phyloP scores from a whole-genome alignment of 148 eudicot genomes.

The Arbutus unedo region DNA sequence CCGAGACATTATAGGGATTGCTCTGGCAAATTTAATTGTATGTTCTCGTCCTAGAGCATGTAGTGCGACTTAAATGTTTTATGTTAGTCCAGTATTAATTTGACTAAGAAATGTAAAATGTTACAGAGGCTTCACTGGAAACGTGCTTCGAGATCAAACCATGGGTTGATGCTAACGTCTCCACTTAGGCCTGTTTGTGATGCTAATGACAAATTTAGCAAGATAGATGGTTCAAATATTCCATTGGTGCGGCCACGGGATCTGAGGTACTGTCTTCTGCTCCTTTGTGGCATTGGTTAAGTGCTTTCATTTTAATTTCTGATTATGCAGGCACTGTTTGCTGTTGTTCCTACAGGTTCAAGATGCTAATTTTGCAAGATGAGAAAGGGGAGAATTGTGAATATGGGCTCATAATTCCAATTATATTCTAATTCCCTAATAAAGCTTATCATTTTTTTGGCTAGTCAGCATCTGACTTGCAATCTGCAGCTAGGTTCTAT shows the following conservation, averaged over 20 bases:
- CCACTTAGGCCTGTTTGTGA: constrained; percentile 72
- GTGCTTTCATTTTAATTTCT: constrained; percentile 16
- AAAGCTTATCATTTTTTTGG: not conserved
- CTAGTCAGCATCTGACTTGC: not conserved
- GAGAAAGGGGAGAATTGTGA: constrained; percentile 24
- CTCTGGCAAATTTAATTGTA: constrained; percentile 85
- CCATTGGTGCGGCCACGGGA: constrained; percentile 77
- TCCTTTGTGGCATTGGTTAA: not conserved
- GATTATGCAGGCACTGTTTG: constrained; percentile 28
- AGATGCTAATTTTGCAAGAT: constrained; percentile 28
- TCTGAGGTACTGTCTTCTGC: constrained; percentile 15
- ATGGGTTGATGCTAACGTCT: constrained; percentile 85
- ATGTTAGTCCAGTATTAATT: not conserved
- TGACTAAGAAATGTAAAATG: not conserved
- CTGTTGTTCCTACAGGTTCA: constrained; percentile 37
- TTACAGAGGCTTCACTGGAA: constrained; percentile 93
- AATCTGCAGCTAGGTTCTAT: not conserved
- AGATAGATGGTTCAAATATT: constrained; percentile 27
- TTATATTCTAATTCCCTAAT: constrained; percentile 3
- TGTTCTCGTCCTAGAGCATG: constrained; percentile 23
- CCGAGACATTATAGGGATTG: constrained; percentile 82
- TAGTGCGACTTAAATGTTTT: not conserved
- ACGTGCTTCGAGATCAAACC: constrained; percentile 77
- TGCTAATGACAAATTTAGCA: constrained; percentile 35
- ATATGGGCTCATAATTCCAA: constrained; percentile 7